Conservation (phyloP, 805 yeast genomes). For the Pichia eremophila region DNA sequence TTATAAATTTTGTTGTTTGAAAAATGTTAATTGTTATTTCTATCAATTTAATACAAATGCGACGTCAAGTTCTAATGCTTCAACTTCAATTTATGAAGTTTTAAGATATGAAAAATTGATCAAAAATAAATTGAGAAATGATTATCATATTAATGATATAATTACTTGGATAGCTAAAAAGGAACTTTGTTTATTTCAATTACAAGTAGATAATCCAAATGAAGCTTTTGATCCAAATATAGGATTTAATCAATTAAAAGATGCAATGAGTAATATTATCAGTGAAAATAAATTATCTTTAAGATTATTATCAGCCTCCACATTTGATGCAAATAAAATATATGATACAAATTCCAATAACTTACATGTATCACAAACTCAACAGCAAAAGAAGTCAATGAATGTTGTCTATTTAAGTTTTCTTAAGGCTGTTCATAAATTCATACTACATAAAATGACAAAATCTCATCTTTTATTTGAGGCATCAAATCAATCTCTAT, state of each 20-base stretch:
- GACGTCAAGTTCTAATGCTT: background rate
- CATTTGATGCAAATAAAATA: slow-evolving; percentile 21
- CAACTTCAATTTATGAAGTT: slow-evolving; percentile 18
- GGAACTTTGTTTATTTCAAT: slow-evolving; percentile 25
- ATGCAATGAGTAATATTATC: slow-evolving; percentile 25
- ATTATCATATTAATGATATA: slow-evolving; percentile 22
- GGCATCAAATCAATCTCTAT: slow-evolving; percentile 18
- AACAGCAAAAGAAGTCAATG: slow-evolving; percentile 17
- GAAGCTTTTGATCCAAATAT: slow-evolving; percentile 9
- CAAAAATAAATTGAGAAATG: slow-evolving; percentile 17
- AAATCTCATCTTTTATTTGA: slow-evolving; percentile 14
- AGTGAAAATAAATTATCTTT: slow-evolving; percentile 18
- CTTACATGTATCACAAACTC: slow-evolving; percentile 1
- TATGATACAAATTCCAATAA: slow-evolving; percentile 10
- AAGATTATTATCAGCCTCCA: slow-evolving; percentile 19
- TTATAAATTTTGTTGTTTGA: slow-evolving; percentile 20
- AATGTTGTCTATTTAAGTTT: slow-evolving; percentile 35
- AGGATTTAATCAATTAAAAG: slow-evolving; percentile 24
- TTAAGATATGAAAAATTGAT: slow-evolving; percentile 22
- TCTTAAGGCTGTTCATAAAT: slow-evolving; percentile 39
- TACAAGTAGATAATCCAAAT: slow-evolving; percentile 11
- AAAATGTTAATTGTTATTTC: slow-evolving; percentile 23
- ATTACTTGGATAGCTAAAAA: slow-evolving; percentile 23
- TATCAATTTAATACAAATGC: slow-evolving; percentile 18
- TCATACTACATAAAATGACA: slow-evolving; percentile 23